Conservation (phyloP, 805 yeast species). For the Saturnispora kantuleensis region DNA sequence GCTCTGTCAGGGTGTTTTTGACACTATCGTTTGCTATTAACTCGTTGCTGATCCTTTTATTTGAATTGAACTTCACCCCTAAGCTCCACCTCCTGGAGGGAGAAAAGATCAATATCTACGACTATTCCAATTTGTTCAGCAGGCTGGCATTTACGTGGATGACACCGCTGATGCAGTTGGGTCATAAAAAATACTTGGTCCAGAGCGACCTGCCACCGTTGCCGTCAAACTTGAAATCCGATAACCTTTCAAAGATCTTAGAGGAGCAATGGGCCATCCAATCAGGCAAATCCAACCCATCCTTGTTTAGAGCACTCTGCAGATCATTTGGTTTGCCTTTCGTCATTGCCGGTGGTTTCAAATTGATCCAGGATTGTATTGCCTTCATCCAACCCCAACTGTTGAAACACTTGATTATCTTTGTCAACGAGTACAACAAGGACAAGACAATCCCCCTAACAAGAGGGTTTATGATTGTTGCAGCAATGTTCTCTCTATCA, state of each 20-base stretch:
- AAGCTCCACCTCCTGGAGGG: slow-evolving; percentile 23
- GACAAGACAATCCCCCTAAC: slow-evolving; percentile 49
- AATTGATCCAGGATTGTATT: slow-evolving; percentile 63
- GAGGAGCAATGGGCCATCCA: slow-evolving; percentile 54
- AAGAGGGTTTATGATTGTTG: slow-evolving; percentile 65
- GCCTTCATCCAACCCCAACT: slow-evolving; percentile 86
- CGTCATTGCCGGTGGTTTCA: slow-evolving; percentile 60
- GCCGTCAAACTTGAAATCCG: slow-evolving; percentile 57
- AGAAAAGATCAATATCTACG: slow-evolving; percentile 34
- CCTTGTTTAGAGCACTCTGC: slow-evolving; percentile 38
- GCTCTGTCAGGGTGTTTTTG: slow-evolving; percentile 25
- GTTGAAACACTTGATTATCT: slow-evolving; percentile 53
- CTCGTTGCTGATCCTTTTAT: slow-evolving; percentile 30
- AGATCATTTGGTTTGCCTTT: slow-evolving; percentile 70
- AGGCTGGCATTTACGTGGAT: slow-evolving; percentile 50
- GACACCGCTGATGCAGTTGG: slow-evolving; percentile 46
- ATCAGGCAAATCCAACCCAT: slow-evolving; percentile 25
- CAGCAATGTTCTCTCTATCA: slow-evolving; percentile 65
- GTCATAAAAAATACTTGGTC: slow-evolving; percentile 36
- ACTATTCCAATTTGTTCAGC: slow-evolving; percentile 40
- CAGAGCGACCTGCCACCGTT: slow-evolving; percentile 66
- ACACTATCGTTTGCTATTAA: slow-evolving; percentile 24
- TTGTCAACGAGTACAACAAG: slow-evolving; percentile 42
- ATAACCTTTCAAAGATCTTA: slow-evolving; percentile 39
- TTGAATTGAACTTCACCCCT: slow-evolving; percentile 37